phyloP scores from a whole-genome alignment of 164 flowering plant species.

The Piper betle region DNA sequence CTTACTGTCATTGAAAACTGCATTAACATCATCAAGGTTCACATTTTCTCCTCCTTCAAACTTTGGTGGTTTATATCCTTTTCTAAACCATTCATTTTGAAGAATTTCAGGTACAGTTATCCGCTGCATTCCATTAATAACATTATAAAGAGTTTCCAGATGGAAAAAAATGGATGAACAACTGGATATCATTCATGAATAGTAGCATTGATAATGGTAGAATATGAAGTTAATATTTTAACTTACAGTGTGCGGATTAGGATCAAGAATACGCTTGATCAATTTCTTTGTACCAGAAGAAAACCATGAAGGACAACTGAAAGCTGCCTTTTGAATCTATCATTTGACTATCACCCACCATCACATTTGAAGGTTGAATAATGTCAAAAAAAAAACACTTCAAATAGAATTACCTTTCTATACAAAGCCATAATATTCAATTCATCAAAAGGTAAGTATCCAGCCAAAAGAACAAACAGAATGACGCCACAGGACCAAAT shows the following conservation, averaged over 20 bases:
- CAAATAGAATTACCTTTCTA: slow-evolving; percentile 18
- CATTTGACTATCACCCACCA: neutral
- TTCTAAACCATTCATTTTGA: too few species aligned
- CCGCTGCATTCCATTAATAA: slow-evolving; percentile 30
- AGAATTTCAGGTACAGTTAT: slow-evolving; percentile 32
- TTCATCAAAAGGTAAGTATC: slow-evolving; percentile 93
- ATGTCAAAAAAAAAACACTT: neutral
- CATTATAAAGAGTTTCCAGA: neutral
- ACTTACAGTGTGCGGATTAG: slow-evolving; percentile 62
- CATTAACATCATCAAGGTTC: too few species aligned
- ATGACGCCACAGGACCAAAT: slow-evolving; percentile 97
- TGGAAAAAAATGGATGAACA: neutral
- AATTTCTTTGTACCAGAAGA: slow-evolving; percentile 56
- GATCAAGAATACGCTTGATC: slow-evolving; percentile 82
- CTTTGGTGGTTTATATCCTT: too few species aligned
- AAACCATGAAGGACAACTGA: slow-evolving; percentile 71
- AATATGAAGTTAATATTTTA: too few species aligned
- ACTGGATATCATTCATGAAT: neutral
- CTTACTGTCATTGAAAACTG: slow-evolving; percentile 24
- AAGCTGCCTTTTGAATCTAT: slow-evolving; percentile 89
- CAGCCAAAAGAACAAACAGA: slow-evolving; percentile 90
- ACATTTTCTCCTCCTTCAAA: too few species aligned
- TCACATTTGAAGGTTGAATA: neutral
- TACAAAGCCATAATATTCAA: slow-evolving; percentile 52
- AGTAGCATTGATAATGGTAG: too few species aligned